These are phyloP conservation scores for Polytrichum formosum DNA, from an alignment of 225 moss, liverwort and hornwort genomes.

Conservation along the genomic window DNA sequence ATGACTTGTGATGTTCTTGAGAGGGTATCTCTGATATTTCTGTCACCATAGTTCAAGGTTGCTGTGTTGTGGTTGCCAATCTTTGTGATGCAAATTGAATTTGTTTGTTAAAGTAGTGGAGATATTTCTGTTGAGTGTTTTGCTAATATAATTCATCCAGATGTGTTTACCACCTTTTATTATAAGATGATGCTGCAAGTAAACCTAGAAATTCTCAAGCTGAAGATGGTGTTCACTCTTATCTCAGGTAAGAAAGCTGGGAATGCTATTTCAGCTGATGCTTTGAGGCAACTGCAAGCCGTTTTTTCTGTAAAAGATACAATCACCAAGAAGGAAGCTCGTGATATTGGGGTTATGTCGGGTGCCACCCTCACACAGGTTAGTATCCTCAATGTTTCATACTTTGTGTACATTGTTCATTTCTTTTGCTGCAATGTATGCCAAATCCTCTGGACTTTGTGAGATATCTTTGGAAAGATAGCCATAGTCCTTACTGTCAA, in stretches of 20 bases:
- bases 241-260: conserved; percentile 55
- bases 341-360: conserved; percentile 58
- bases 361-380: conserved; percentile 91
- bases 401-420: no score
- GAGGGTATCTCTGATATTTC: background rate
- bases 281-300: conserved; percentile 48
- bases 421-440: background rate
- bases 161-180: no score
- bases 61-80: background rate
- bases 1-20: background rate
- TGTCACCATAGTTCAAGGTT: background rate
- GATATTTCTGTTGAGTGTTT: no score
- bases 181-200: no score
- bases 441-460: no score
- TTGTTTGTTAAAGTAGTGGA: no score
- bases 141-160: no score
- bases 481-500: no score
- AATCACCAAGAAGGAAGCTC: conserved; percentile 79
- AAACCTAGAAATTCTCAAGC: no score
- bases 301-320: conserved; percentile 96
- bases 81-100: background rate
- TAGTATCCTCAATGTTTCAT: conserved; percentile 1
- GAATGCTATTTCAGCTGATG: conserved; percentile 46
- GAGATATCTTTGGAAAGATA: no score
- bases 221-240: conserved; percentile 11